Conservation (phyloP, 1,139 yeast genomes). For the Williopsis jadinii region DNA sequence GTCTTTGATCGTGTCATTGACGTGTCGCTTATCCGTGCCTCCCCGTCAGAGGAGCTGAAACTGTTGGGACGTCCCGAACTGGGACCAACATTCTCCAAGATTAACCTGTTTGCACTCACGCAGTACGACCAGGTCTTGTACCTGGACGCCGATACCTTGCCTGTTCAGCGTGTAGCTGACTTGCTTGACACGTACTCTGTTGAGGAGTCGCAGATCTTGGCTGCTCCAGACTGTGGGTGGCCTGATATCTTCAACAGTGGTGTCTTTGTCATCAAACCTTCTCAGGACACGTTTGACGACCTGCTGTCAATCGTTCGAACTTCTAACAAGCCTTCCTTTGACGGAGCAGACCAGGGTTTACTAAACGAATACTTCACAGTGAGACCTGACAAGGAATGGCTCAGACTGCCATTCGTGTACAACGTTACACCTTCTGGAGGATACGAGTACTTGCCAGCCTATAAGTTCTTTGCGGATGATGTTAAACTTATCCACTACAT, state of each 20-base stretch:
- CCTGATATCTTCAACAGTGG: slow-evolving; percentile 96
- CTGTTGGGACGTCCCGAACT: slow-evolving; percentile 70
- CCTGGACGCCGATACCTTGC: slow-evolving; percentile 78
- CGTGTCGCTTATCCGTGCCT: slow-evolving; percentile 26
- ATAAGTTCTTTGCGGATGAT: slow-evolving; percentile 45
- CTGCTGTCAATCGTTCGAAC: slow-evolving; percentile 33
- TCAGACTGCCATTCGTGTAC: slow-evolving; percentile 67
- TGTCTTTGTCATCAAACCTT: slow-evolving; percentile 63
- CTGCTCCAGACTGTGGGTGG: slow-evolving; percentile 93
- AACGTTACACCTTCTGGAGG: slow-evolving; percentile 82
- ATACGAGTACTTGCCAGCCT: slow-evolving; percentile 82
- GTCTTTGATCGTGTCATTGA: slow-evolving; percentile 28
- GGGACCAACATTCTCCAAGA: slow-evolving; percentile 61
- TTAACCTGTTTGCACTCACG: slow-evolving; percentile 61
- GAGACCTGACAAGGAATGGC: slow-evolving; percentile 38
- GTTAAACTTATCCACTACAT: slow-evolving; percentile 73
- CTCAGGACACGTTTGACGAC: slow-evolving; percentile 35
- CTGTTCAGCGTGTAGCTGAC: slow-evolving; percentile 38
- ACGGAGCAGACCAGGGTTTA: slow-evolving; percentile 95
- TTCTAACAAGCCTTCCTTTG: slow-evolving; percentile 48
- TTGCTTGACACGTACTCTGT: slow-evolving; percentile 27
- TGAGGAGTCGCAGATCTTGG: slow-evolving; percentile 34
- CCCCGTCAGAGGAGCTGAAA: slow-evolving; percentile 29
- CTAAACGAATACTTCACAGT: slow-evolving; percentile 71
- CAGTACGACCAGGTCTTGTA: slow-evolving; percentile 61